Base-by-base conservation (phyloP, 2,329 filamentous ascomycete species). In the Trichophyton schoenleinii region DNA sequence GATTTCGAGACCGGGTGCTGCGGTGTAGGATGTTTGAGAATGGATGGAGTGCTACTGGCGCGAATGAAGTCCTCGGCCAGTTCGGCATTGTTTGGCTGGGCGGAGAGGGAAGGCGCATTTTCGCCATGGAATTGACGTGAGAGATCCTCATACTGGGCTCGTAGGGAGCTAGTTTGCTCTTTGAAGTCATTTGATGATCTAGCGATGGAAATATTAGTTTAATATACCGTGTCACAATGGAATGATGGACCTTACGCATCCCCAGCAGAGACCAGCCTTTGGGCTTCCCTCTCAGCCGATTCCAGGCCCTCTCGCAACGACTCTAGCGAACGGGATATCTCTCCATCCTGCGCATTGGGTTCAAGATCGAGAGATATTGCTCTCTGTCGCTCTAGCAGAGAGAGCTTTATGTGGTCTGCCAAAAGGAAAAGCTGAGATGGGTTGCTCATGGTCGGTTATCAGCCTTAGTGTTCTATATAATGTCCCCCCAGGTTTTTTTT, bases 331-430 rank as follows among this genome's bases (percentile, higher is more conserved):
- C 89, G 84, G 15, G 88, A 88, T 67, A 97, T 91, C 73, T 95
- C 88, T 46, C 87, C 87, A 76, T 96, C 91, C 74, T 96, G 89
- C 20, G 86, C 85, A 71, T 87, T 87, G 58, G 84, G 84, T 63
- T 90, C 84, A 61, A 96, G 82, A 67, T 90, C 86, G 52, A 96
- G 81, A 13, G 85, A 88, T 68, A 89, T 84, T 57, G 91, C 90
- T 62, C 92, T 86, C 76, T 95, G 87, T 62, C 92, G 86, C 78
- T 97, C 94, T 28, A 97, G 85, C 15, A 99, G 82, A 13, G 91
- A 96, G 64, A 97, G 84, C 77, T 97, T 96, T 80, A 97, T 89
- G 75, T 97, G 92, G 77, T 99, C 94, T 70, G 91, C 90, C 62
- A 97, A 84, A 60, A 97, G 87, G 73, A 91, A 90, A 67, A 97